Evolutionary conservation across 1,139 yeast genomes (phyloP), one percentile per base, ranked within the genome.

Genomic region (Hansenula lynferdii): DNA sequence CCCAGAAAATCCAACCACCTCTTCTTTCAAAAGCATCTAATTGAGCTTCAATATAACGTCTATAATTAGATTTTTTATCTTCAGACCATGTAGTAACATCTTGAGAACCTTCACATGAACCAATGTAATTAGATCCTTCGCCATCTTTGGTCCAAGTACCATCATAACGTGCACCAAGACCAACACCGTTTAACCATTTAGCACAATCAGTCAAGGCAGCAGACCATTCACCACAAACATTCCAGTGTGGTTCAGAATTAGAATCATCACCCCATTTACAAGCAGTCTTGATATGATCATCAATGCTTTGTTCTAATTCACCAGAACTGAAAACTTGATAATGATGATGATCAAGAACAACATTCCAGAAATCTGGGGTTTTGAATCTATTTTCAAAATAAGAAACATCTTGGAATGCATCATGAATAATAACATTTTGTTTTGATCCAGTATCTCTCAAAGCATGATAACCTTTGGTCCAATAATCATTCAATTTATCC

Each of bases 181-280:
- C 86, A 30, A 86, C 95, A 52, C 97, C 97, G 54, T 92, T 92
- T 44, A 92, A 68, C 96, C 96, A 85, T 44, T 71, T 71, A 18
- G 95, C 80, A 69, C 98, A 92, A 64, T 92, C 97, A 11, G 96
- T 87, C 50, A 90, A 69, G 2, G 97, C 97, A 16, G 94, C 97
- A 23, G 94, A 74, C 84, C 92, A 92, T 68, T 92, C 98, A 44
- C 97, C 97, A 41, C 77, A 72, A 24, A 90, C 75, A 41, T 77
- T 75, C 86, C 95, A 84, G 61, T 82, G 82, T 53, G 63, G 57
- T 58, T 86, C 95, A 29, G 60, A 46, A 32, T 54, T 48, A 32
- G 77, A 65, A 34, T 62, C 64, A 27, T 58, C 42, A 37, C 92
- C 95, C 70, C 76, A 75, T 18, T 57, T 49, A 60, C 95, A 85